Percentiles rank a stretch among this genome's conserved stretches.
Conservation (phyloP, 352 stramenopile genomes). For the Peronospora farinosa region DNA sequence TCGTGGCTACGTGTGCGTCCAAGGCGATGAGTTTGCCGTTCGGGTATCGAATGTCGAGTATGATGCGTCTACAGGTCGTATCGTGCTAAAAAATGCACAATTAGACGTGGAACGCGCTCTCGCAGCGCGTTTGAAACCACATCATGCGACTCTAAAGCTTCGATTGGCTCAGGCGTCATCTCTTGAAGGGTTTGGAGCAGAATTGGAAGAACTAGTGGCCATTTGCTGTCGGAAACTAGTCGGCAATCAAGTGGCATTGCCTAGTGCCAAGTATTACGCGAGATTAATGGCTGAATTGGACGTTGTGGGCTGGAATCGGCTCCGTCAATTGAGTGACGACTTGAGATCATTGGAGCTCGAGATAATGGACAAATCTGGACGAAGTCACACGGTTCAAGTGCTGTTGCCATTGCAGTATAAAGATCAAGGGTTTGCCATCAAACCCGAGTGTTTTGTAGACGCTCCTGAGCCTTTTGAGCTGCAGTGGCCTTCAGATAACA, state of each 20-base stretch:
- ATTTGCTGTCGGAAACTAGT: slow-evolving; percentile 29
- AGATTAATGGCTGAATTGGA: slow-evolving; percentile 57
- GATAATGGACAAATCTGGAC: slow-evolving; percentile 30
- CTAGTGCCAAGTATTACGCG: slow-evolving; percentile 50
- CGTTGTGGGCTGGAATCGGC: slow-evolving; percentile 47
- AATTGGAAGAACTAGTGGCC: slow-evolving; percentile 57
- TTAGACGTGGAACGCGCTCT: slow-evolving; percentile 58
- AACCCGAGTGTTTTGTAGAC: slow-evolving; percentile 39
- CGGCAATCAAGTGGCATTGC: slow-evolving; percentile 18
- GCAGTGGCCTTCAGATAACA: slow-evolving; percentile 17
- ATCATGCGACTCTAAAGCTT: slow-evolving; percentile 47
- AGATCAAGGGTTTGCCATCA: background rate
- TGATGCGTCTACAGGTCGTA: slow-evolving; percentile 8
- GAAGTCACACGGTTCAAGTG: slow-evolving; percentile 43
- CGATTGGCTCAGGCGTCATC: slow-evolving; percentile 51
- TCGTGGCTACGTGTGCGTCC: slow-evolving; percentile 50
- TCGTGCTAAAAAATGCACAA: slow-evolving; percentile 33
- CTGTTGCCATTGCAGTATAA: slow-evolving; percentile 41
- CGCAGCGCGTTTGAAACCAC: slow-evolving; percentile 33
- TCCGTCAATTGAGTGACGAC: slow-evolving; percentile 55
- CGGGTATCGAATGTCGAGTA: slow-evolving; percentile 36
- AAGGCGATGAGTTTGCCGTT: slow-evolving; percentile 43
- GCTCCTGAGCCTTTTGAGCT: slow-evolving; percentile 48
- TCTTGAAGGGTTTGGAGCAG: slow-evolving; percentile 40
- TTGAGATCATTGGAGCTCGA: slow-evolving; percentile 50